Evolutionary conservation across 768 basidiomycete genomes (phyloP), one percentile per base, ranked within the genome.

Genomic region (Naganishia onofrii): DNA sequence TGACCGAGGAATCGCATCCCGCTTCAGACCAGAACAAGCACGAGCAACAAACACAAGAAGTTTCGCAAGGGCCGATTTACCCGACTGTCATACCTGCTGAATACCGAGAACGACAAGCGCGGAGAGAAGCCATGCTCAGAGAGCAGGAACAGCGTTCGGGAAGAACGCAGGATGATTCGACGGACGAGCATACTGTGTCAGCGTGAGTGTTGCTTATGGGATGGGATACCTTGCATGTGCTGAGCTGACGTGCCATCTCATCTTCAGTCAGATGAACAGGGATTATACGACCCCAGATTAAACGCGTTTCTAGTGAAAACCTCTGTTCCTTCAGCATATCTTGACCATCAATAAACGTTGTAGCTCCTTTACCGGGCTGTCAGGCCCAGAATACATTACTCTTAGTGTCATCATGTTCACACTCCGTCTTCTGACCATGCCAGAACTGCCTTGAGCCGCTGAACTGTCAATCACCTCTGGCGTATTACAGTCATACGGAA

Each of bases 101-200:
- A 28, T 42, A 63, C 29, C 60, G 36, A 5, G 60, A 63, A 42
- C 60, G 60, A 26, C 36, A 44, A 19, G 60, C 60, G n/a, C 60
- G 60, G 42, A 42, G 60, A 42, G 60, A 63, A 17, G 60, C 60
- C 9, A 63, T 63, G 60, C n/a, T 63, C 12, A 44, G 60, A 29
- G 38, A 26, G 29, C 60, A 36, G 9, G 36, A 44, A 26, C 42
- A 44, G 46, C 31, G 23, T 32, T 55, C 38, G 7, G 28, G 19
- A n/a, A 42, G 42, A 2, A 15, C 23, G n/a, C 26, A 15, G 54
- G 54, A 15, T 32, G 15, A 26, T 9, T 44, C 60, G 23, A 42
- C 17, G 21, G 60, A 63, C 12, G 57, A 36, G 13, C 57, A 58
- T 23, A 38, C 6, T 21, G 31, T 58, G 21, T 58, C 57, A n/a